A percentile compares a stretch with the other conserved stretches of the same genome.
Conservation (phyloP, 1,284 basidiomycete species). For the Ustilago crameri region DNA sequence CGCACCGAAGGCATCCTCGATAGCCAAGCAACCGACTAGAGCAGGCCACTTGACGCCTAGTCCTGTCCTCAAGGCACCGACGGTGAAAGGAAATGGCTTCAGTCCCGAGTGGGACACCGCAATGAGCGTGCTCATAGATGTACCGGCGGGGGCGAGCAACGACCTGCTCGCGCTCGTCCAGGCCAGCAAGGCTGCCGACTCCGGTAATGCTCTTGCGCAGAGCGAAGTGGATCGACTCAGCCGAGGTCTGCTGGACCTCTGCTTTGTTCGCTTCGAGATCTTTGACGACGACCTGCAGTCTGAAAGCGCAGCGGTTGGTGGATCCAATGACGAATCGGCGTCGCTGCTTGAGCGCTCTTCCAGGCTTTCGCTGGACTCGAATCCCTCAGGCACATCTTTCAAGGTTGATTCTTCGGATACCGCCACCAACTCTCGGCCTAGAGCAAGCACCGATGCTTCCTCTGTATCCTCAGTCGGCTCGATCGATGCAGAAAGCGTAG, state of each 20-base stretch:
- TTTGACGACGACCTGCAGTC: conserved; percentile 49
- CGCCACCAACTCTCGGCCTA: not conserved
- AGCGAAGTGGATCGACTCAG: conserved; percentile 34
- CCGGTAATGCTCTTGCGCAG: conserved; percentile 3
- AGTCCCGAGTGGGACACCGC: conserved; percentile 61
- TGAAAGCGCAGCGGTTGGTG: not conserved
- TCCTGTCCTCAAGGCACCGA: conserved; percentile 37
- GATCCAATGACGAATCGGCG: not conserved
- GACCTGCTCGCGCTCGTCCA: conserved; percentile 26
- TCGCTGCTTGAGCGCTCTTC: conserved; percentile 6
- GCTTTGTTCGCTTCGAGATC: conserved; percentile 64
- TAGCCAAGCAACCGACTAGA: not conserved
- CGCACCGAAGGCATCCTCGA: not conserved
- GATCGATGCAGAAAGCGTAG: conserved; percentile 49
- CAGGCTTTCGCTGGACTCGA: conserved; percentile 5
- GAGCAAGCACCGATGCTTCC: conserved; percentile 14
- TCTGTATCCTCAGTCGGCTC: conserved; percentile 23
- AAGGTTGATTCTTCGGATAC: conserved; percentile 6
- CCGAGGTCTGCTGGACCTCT: conserved; percentile 63
- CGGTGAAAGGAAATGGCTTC: conserved; percentile 60
- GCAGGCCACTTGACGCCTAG: conserved; percentile 9
- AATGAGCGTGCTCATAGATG: conserved; percentile 53
- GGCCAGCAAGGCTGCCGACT: conserved; percentile 11
- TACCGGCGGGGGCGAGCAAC: conserved; percentile 48
- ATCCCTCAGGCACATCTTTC: not conserved